Evolutionary conservation across 306 rosid species (phyloP).

Genomic region (Begonia fuchsioides): DNA sequence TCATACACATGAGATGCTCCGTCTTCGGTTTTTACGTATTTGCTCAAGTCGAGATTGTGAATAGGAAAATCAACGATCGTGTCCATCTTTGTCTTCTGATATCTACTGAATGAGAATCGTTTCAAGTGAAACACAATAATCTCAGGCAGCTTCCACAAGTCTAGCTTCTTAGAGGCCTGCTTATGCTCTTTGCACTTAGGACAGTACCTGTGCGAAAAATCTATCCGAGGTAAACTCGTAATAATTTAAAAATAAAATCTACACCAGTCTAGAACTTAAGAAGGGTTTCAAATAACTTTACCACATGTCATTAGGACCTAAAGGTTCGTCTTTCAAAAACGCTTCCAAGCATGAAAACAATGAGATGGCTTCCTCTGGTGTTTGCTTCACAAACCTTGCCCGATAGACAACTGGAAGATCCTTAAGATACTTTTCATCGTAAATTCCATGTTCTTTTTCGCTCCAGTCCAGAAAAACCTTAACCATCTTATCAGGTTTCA

Average conservation of each 20-base stretch:
- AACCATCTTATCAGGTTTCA: slow-evolving; percentile 29
- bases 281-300: slow-evolving; percentile 11
- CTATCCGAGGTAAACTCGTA: slow-evolving; percentile 1
- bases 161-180: slow-evolving; percentile 94
- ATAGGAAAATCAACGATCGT: slow-evolving; percentile 85
- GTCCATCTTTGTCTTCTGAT: slow-evolving; percentile 81
- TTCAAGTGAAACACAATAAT: slow-evolving; percentile 90
- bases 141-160: slow-evolving; percentile 96
- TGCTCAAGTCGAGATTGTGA: slow-evolving; percentile 80
- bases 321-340: slow-evolving; percentile 91
- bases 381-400: slow-evolving; percentile 67
- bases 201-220: slow-evolving; percentile 91
- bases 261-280: slow-evolving; percentile 5
- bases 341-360: slow-evolving; percentile 96
- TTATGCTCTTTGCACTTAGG: slow-evolving; percentile 94
- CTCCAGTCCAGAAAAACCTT: slow-evolving; percentile 77
- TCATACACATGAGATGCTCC: slow-evolving; percentile 55
- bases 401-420: slow-evolving; percentile 88
- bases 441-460: slow-evolving; percentile 44
- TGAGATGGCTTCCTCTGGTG: slow-evolving; percentile 83
- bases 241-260: too few relatives aligned
- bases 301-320: slow-evolving; percentile 99
- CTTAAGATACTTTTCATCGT: slow-evolving; percentile 64
- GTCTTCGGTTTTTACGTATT: slow-evolving; percentile 67
- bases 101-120: slow-evolving; percentile 95